Conservation (phyloP, 768 basidiomycete species). For the Boletus tylopilopsis region DNA sequence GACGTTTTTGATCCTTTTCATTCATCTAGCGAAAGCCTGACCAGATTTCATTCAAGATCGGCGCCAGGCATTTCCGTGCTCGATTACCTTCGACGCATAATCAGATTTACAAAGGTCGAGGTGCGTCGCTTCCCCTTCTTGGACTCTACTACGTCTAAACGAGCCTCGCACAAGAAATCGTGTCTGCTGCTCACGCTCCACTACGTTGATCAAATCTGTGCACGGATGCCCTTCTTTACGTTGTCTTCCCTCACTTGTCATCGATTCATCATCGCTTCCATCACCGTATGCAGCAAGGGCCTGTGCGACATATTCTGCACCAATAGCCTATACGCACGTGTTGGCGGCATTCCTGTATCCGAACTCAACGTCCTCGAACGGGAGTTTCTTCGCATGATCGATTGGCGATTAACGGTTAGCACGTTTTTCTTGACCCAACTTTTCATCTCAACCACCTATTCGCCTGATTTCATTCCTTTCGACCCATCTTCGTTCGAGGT, state of each 20-base stretch:
- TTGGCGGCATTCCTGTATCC: constrained; percentile 87
- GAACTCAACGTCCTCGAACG: constrained; percentile 95
- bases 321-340: constrained; percentile 91
- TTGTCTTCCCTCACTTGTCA: constrained; percentile 96
- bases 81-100: constrained; percentile 93
- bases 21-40: constrained; percentile 71
- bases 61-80: constrained; percentile 83
- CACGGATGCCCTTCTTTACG: constrained; percentile 82
- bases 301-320: constrained; percentile 95
- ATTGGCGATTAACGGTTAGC: constrained; percentile 92
- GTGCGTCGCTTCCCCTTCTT: constrained; percentile 39
- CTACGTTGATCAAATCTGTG: constrained; percentile 93
- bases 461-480: background rate
- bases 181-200: constrained; percentile 80
- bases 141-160: constrained; percentile 6
- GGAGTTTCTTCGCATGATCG: constrained; percentile 87
- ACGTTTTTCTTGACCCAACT: constrained; percentile 28
- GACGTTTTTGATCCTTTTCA: constrained; percentile 20
- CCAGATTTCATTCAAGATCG: constrained; percentile 94
- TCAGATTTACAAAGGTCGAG: constrained; percentile 94
- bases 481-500: background rate
- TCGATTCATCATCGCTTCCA: constrained; percentile 93
- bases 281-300: constrained; percentile 90
- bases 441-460: constrained; percentile 7
- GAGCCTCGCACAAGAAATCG: constrained; percentile 49